Base-by-base conservation (phyloP, 352 stramenopile genomes). In the Pythium volutum region DNA sequence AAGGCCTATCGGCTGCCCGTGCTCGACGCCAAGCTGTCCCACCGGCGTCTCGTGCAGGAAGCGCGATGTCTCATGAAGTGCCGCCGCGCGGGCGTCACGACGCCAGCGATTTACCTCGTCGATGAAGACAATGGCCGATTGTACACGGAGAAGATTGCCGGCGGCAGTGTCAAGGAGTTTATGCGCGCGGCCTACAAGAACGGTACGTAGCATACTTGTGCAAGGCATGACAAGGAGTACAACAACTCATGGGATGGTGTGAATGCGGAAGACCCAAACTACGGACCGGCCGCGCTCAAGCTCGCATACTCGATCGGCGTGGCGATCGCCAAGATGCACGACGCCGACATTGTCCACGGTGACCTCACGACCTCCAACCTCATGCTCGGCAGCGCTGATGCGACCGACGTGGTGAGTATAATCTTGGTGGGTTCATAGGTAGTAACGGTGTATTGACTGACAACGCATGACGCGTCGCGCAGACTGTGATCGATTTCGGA, bases 351-450 rank as follows among this genome's bases (percentile, higher is more conserved):
- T 64, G 85, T 98, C 49, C 93, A 98, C 63, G 93, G 93, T 47
- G 93, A 98, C 70, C 73, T 98, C 43, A 98, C 91, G 41, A 97
- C 93, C 25, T 98, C 91, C 46, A 98, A 98, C 64, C 88, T 97
- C 69, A 94, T 98, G 85, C 67, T 95, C n/a, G 76, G 70, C 57
- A 87, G 76, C 47, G 68, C 81, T 2, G 76, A 84, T n/a, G 75
- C 74, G 6, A 81, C 69, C 1, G 74, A 87, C 48, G 82, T 89
- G 67, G 79, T 89, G 48, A n/a, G 78, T 75, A 2, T n/a, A 43
- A 14, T 47, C 7, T 15, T 47, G 20, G 7, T 7, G 11, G 11
- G 8, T 50, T 20, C 1, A 47, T 5, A 47, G 41, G n/a, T 9
- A 25, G 11, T 25, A n/a, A n/a, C n/a, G n/a, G n/a, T n/a, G n/a